Evolutionary conservation across 768 basidiomycete species (phyloP), one percentile per base, ranked within the genome.

Genomic region (Mycena latifolia): DNA sequence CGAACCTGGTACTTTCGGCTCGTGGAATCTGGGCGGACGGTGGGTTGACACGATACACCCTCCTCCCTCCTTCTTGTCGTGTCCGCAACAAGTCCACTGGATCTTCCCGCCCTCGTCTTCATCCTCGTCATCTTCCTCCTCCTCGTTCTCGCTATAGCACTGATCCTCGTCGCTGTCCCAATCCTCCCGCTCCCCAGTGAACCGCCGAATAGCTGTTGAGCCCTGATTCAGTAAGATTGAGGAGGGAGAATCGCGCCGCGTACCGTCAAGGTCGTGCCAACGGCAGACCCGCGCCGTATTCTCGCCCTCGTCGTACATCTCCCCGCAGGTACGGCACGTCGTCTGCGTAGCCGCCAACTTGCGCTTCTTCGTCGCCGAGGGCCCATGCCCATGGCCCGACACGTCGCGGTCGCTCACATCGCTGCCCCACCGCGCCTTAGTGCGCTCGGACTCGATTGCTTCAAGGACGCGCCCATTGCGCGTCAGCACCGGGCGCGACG

Each of bases 211-310:
- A 7, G 60, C 60, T 61, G 8, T 0, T 25, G 17, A 15, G 20
- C 10, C 4, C 15, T 22, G 8, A 12, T 39, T 25, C 17, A 29
- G 12, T 29, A 28, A 25, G n/a, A 15, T 22, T 5, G n/a, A 3
- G 0, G 4, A 18, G 4, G 29, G 6, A 33, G 31, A 33, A 33
- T 11, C 31, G 31, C 31, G 52, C 8, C 9, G 41, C 51, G 1
- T 47, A 61, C 60, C 60, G 24, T 61, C 60, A 31, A 60, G 12
- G 22, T 60, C 59, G 20, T 61, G 60, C 52, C 60, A 61, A 22
- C 33, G n/a, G n/a, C 60, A 61, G 12, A 35, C 51, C 31, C 43
- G 20, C 24, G 33, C 17, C 24, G 39, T 54, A 24, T 61, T 61
- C 14, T 43, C 10, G 41, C 9, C 25, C 24, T 53, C 27, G 41